Evolutionary conservation across 768 basidiomycete genomes (phyloP).

Genomic region (Hemileccinum impolitum): DNA sequence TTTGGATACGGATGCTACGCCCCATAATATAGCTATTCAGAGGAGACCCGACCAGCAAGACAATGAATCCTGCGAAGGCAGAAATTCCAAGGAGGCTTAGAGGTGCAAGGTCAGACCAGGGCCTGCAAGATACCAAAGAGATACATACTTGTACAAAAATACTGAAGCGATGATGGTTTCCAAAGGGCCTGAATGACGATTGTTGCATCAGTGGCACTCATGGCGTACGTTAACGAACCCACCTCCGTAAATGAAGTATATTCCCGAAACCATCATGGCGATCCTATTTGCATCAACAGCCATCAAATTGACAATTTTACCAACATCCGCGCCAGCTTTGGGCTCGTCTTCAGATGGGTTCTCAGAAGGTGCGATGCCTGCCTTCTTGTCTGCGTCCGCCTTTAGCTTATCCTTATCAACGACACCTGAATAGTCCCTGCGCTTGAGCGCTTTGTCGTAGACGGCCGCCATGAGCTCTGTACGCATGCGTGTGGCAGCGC

Average conservation of each 20-base stretch:
- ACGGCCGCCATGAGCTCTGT: slow-evolving; percentile 81
- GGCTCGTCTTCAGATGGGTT: slow-evolving; percentile 41
- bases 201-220: background rate
- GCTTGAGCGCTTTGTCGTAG: slow-evolving; percentile 83
- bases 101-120: slow-evolving; percentile 47
- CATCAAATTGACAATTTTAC: slow-evolving; percentile 91
- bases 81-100: slow-evolving; percentile 41
- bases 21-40: slow-evolving; percentile 40
- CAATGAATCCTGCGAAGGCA: slow-evolving; percentile 44
- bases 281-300: slow-evolving; percentile 70
- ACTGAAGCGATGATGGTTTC: slow-evolving; percentile 69
- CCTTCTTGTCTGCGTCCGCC: slow-evolving; percentile 21
- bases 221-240: background rate
- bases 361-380: slow-evolving; percentile 21
- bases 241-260: slow-evolving; percentile 71
- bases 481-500: slow-evolving; percentile 70
- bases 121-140: background rate
- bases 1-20: slow-evolving; percentile 37
- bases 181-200: slow-evolving; percentile 51
- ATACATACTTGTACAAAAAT: slow-evolving; percentile 70
- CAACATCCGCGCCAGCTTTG: slow-evolving; percentile 78
- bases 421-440: slow-evolving; percentile 81
- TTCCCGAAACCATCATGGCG: slow-evolving; percentile 48
- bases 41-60: slow-evolving; percentile 39
- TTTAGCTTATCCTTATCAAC: slow-evolving; percentile 47